Percentiles rank a stretch among this genome's conserved stretches.
These are phyloP conservation scores for Suillus brevipes DNA, from an alignment of 768 basidiomycete species.

Conservation along the genomic window DNA sequence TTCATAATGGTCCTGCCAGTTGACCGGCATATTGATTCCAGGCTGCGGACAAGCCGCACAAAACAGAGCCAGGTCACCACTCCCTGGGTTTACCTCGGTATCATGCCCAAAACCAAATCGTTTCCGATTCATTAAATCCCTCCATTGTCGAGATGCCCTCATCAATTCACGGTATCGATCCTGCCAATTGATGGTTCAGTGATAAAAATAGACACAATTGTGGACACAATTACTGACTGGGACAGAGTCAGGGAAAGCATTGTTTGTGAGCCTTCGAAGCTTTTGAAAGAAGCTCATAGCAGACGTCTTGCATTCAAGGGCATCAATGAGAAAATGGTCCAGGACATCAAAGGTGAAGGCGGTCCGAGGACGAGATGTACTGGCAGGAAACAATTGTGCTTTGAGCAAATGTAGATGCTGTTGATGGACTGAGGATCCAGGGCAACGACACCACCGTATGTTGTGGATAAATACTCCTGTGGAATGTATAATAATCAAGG, in stretches of 20 bases:
- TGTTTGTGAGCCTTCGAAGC: not conserved
- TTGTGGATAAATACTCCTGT: constrained; percentile 8
- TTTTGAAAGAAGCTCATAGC: constrained; percentile 13
- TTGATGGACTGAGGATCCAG: not conserved
- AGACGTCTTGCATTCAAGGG: constrained; percentile 15
- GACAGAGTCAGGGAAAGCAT: not conserved
- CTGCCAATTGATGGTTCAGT: constrained; percentile 8
- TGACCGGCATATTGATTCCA: constrained; percentile 22
- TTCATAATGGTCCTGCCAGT: constrained; percentile 20
- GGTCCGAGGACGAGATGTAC: no score
- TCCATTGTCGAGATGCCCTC: constrained; percentile 8
- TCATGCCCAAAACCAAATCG: constrained; percentile 16
- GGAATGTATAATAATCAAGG: constrained; percentile 1
- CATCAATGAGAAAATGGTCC: constrained; percentile 22
- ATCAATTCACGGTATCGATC: constrained; percentile 16
- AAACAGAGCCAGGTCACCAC: constrained; percentile 19
- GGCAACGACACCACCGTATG: constrained; percentile 7
- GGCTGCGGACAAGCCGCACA: constrained; percentile 32
- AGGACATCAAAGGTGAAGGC: constrained; percentile 21
- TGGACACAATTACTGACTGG: constrained; percentile 1
- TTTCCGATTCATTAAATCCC: constrained; percentile 6
- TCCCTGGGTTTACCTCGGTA: constrained; percentile 1
- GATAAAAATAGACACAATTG: no score
- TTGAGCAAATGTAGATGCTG: constrained; percentile 1
- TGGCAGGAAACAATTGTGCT: no score